These are phyloP conservation scores for Trichoderma sp. DNA, from an alignment of 2,329 filamentous ascomycete species.

Conservation along the genomic window DNA sequence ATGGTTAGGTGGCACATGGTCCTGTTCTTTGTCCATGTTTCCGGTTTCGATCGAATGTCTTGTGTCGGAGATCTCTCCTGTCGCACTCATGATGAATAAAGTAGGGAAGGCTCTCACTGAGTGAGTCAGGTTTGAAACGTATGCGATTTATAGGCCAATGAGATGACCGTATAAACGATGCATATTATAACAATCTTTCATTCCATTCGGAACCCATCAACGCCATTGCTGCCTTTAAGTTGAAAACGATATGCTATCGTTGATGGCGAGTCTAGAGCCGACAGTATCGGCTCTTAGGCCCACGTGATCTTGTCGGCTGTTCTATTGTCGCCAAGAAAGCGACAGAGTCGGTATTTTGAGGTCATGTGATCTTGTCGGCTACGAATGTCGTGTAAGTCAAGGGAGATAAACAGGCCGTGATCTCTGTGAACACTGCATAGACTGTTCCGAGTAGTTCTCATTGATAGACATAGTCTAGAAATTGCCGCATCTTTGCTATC, in stretches of 20 bases:
- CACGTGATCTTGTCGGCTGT: neutral
- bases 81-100: neutral
- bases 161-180: neutral
- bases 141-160: neutral
- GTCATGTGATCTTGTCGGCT: neutral
- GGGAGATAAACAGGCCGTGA: neutral
- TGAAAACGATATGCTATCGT: neutral
- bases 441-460: neutral
- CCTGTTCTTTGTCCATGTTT: neutral
- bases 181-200: neutral
- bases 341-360: neutral
- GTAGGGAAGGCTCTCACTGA: neutral
- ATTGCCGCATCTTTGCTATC: neutral
- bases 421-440: neutral
- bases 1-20: neutral
- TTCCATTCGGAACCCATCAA: neutral
- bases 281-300: neutral
- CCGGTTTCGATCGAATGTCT: neutral
- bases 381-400: neutral
- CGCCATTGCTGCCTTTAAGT: neutral
- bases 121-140: neutral
- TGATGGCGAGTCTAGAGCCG: neutral
- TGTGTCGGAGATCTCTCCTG: neutral
- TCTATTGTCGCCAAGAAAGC: neutral
- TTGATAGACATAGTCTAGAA: neutral